phyloP scores from a whole-genome alignment of 2,329 filamentous ascomycete species.

The Karstenula rhodostoma region DNA sequence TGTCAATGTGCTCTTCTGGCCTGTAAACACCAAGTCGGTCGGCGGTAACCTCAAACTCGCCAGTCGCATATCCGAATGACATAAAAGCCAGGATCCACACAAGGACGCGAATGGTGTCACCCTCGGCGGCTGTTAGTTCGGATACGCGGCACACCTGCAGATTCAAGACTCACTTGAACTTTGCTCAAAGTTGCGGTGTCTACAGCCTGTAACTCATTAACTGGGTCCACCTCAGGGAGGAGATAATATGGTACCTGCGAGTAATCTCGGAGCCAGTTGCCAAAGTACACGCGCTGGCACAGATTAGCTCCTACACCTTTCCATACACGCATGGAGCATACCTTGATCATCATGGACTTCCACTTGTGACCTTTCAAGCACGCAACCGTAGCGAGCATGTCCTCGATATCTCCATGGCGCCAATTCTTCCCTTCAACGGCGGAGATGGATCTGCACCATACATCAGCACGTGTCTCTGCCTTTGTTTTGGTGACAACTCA shows the following conservation, averaged over 20 bases:
- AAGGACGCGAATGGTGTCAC: conserved; percentile 62
- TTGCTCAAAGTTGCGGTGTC: conserved; percentile 63
- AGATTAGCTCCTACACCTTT: conserved; percentile 25
- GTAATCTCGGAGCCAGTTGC: conserved; percentile 60
- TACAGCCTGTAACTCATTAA: conserved; percentile 53
- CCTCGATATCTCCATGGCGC: conserved; percentile 63
- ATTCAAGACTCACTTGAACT: conserved; percentile 49
- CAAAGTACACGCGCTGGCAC: conserved; percentile 53
- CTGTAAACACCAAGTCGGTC: conserved; percentile 59
- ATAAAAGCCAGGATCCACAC: conserved; percentile 65
- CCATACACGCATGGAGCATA: conserved; percentile 17
- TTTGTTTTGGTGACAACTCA: not conserved
- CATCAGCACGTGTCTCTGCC: not conserved
- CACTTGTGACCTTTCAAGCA: conserved; percentile 54
- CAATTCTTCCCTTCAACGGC: conserved; percentile 58
- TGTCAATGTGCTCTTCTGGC: conserved; percentile 64
- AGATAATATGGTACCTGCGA: conserved; percentile 56
- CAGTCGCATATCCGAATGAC: conserved; percentile 64
- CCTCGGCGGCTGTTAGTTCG: conserved; percentile 42
- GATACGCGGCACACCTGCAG: conserved; percentile 22
- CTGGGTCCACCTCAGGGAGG: conserved; percentile 51
- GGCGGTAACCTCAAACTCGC: conserved; percentile 64
- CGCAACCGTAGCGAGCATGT: conserved; percentile 59
- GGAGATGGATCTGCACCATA: conserved; percentile 34
- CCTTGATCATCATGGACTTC: conserved; percentile 57